Conservation (phyloP, 2,329 filamentous ascomycete species). For the Penicillium sp. region DNA sequence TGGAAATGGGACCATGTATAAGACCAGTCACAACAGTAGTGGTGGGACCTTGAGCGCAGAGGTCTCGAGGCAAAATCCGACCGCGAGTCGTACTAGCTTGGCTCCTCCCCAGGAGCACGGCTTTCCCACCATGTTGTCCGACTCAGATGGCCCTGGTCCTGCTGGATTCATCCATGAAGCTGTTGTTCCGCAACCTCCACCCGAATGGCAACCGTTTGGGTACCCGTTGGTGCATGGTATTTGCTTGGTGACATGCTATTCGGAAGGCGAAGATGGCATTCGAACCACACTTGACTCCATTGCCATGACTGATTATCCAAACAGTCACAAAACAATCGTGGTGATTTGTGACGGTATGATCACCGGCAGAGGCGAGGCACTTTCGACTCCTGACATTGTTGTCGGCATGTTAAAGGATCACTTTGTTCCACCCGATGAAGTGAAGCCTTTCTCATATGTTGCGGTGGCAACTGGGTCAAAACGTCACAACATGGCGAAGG, state of each 20-base stretch:
- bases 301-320: conserved; percentile 95
- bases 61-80: conserved; percentile 36
- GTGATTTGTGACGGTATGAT: conserved; percentile 97
- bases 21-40: conserved; percentile 50
- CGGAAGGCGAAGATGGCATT: conserved; percentile 86
- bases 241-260: conserved; percentile 93
- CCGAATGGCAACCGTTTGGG: conserved; percentile 95
- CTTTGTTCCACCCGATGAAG: conserved; percentile 70
- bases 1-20: conserved; percentile 61
- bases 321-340: conserved; percentile 95
- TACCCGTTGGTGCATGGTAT: conserved; percentile 91
- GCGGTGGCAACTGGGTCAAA: conserved; percentile 93
- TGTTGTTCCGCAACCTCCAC: conserved; percentile 90
- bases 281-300: conserved; percentile 93
- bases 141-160: conserved; percentile 69
- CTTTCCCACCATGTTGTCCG: conserved; percentile 51
- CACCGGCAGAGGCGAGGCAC: conserved; percentile 83
- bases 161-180: conserved; percentile 94
- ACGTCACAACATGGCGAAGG: conserved; percentile 98
- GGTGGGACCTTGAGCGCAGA: conserved; percentile 51
- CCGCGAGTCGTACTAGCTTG: conserved; percentile 52
- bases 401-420: conserved; percentile 93
- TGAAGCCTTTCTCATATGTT: conserved; percentile 88
- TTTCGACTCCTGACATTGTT: conserved; percentile 84
- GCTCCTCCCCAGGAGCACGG: conserved; percentile 51